Evolutionary conservation across 2,329 filamentous ascomycete genomes (phyloP).

Genomic region (Pyrenophora graminea): DNA sequence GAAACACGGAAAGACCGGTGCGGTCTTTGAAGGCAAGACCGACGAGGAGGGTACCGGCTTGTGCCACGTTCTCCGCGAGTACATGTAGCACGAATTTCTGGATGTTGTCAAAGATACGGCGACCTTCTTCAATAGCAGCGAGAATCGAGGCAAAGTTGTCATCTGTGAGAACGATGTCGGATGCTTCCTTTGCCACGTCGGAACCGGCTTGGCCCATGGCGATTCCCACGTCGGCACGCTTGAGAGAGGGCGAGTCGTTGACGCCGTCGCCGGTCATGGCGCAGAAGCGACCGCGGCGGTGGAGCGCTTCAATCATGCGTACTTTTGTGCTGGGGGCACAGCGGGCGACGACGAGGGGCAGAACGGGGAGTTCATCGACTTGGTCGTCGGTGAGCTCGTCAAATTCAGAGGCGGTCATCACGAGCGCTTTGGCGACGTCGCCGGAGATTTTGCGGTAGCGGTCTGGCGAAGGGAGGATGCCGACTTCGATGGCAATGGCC

Average conservation of each 20-base stretch:
- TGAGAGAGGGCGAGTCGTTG: constrained; percentile 53
- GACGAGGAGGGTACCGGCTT: constrained; percentile 41
- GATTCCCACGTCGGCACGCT: constrained; percentile 52
- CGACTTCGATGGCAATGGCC: constrained; percentile 53
- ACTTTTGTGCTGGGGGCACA: constrained; percentile 53
- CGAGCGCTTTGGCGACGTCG: constrained; percentile 34
- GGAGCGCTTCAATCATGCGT: constrained; percentile 51
- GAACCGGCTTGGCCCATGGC: constrained; percentile 52
- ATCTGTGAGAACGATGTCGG: constrained; percentile 52
- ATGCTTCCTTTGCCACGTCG: constrained; percentile 52
- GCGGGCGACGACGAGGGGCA: constrained; percentile 51
- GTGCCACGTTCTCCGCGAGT: constrained; percentile 41
- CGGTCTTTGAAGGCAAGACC: constrained; percentile 43
- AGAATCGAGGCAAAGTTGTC: constrained; percentile 54
- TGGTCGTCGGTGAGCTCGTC: constrained; percentile 50
- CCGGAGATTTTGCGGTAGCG: constrained; percentile 26
- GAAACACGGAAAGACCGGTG: constrained; percentile 42
- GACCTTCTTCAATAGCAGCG: constrained; percentile 52
- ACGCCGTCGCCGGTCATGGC: constrained; percentile 53
- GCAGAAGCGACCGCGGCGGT: constrained; percentile 47
- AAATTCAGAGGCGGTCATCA: constrained; percentile 47
- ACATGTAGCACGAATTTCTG: constrained; percentile 48
- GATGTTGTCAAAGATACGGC: constrained; percentile 54
- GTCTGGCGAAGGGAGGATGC: constrained; percentile 46
- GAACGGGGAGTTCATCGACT: constrained; percentile 45